These are phyloP conservation scores for Malus hybrid DNA, from an alignment of 331 rosid species.

Conservation along the genomic window DNA sequence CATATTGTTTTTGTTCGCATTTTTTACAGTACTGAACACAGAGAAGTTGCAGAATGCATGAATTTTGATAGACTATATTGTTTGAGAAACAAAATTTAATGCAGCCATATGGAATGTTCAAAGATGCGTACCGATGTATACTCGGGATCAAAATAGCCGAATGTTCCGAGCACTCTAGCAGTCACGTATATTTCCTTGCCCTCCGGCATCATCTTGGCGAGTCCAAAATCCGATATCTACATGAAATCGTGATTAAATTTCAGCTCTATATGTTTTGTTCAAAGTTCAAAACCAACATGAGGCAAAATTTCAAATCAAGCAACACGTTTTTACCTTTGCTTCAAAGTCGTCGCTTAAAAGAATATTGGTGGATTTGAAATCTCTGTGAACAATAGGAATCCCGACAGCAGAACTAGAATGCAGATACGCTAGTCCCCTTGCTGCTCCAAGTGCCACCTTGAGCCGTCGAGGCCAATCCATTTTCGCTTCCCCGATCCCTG, in stretches of 20 bases:
- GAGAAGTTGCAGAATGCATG: not conserved
- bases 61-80: not conserved
- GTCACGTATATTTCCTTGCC: constrained; percentile 74
- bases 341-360: constrained; percentile 60
- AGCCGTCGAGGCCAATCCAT: constrained; percentile 81
- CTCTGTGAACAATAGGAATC: constrained; percentile 87
- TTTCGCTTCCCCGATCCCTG: constrained; percentile 60
- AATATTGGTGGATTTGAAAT: constrained; percentile 77
- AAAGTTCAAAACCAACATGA: not conserved
- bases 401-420: constrained; percentile 72
- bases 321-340: constrained; percentile 43
- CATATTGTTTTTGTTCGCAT: not conserved
- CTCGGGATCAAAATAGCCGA: constrained; percentile 94
- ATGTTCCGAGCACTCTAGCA: constrained; percentile 91
- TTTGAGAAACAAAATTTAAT: not conserved
- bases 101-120: not conserved
- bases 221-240: constrained; percentile 95
- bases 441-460: constrained; percentile 85
- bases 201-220: constrained; percentile 95
- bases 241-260: not conserved
- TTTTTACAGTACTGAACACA: not conserved
- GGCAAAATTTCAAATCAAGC: not conserved
- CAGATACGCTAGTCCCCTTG: constrained; percentile 83
- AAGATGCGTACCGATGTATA: constrained; percentile 68
- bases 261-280: not conserved